Evolutionary conservation across 2,329 filamentous ascomycete species (phyloP).

Genomic region (Cryphonectria parasitica): DNA sequence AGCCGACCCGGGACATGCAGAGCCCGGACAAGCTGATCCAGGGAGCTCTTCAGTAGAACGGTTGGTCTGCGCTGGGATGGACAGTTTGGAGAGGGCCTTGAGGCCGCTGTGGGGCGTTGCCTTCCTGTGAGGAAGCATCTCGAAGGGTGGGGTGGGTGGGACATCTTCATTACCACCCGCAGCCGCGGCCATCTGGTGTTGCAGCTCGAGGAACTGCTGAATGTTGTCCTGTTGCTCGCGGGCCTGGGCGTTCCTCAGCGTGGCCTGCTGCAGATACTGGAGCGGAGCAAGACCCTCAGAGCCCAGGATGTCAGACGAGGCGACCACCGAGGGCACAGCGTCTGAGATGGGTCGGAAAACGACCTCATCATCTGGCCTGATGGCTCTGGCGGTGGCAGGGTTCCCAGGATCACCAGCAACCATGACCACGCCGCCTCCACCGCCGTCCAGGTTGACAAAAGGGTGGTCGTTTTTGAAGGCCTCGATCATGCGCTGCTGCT

Average conservation of each 20-base stretch:
- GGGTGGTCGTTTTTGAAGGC: conserved; percentile 78
- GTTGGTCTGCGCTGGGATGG: conserved; percentile 53
- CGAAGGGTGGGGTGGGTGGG: conserved; percentile 71
- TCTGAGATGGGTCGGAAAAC: conserved; percentile 72
- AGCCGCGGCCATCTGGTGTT: conserved; percentile 57
- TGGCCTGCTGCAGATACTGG: conserved; percentile 73
- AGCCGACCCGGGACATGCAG: conserved; percentile 33
- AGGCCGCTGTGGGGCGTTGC: conserved; percentile 57
- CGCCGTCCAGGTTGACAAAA: conserved; percentile 59
- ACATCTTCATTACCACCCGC: conserved; percentile 60
- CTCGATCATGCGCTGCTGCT: conserved; percentile 77
- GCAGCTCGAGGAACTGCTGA: conserved; percentile 86
- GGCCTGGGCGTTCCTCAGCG: conserved; percentile 68
- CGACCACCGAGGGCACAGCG: conserved; percentile 78
- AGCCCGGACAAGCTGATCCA: conserved; percentile 37
- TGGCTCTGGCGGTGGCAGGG: conserved; percentile 63
- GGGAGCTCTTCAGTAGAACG: conserved; percentile 30
- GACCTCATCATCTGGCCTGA: conserved; percentile 58
- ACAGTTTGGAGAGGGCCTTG: conserved; percentile 63
- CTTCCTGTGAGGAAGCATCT: conserved; percentile 57
- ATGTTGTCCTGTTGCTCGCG: conserved; percentile 92
- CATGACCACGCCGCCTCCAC: conserved; percentile 67
- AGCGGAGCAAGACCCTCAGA: conserved; percentile 66
- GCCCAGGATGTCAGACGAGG: conserved; percentile 88
- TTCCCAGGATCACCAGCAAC: conserved; percentile 81